Percentiles rank a stretch among this genome's conserved stretches.
phyloP scores from a whole-genome alignment of 2,329 filamentous ascomycete genomes.

The Bretziella fagacearum region DNA sequence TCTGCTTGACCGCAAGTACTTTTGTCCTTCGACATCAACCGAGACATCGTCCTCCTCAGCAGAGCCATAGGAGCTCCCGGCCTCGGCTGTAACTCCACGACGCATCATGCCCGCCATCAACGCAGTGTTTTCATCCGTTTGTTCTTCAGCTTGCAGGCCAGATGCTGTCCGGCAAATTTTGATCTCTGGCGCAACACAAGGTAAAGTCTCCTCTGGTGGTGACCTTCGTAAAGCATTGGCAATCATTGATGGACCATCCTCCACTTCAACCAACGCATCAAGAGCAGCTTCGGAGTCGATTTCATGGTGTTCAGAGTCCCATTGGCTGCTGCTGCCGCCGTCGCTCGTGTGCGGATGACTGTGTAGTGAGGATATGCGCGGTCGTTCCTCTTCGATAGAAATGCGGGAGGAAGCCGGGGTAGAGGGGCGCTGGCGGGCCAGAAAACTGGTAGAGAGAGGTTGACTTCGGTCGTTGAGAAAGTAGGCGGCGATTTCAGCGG shows the following conservation, averaged over 20 bases:
- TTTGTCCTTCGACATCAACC: constrained; percentile 17
- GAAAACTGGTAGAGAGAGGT: constrained; percentile 17
- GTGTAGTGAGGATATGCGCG: constrained; percentile 4
- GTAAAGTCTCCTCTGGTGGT: constrained; percentile 24
- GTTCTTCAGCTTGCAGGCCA: constrained; percentile 12
- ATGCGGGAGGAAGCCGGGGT: constrained; percentile 20
- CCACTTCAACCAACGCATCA: constrained; percentile 13
- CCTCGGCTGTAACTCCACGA: constrained; percentile 2
- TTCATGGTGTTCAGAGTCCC: constrained; percentile 3
- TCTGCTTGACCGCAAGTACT: background rate
- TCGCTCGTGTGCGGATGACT: background rate
- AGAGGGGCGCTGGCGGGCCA: constrained; percentile 20
- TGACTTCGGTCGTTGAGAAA: constrained; percentile 49
- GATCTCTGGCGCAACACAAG: background rate
- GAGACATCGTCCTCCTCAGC: constrained; percentile 1
- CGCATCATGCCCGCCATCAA: constrained; percentile 18
- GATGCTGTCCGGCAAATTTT: constrained; percentile 19
- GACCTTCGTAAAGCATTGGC: constrained; percentile 34
- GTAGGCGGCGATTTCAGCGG: constrained; percentile 71
- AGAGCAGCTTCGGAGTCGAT: constrained; percentile 6
- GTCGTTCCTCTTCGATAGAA: constrained; percentile 17
- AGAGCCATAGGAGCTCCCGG: constrained; percentile 1
- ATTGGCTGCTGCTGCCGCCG: background rate
- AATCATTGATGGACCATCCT: constrained; percentile 29
- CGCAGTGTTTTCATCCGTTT: constrained; percentile 14